Percentiles rank a stretch among this genome's conserved stretches.
Evolutionary conservation across 192 early-diverging fungal genomes (phyloP).

Genomic region (Backusella circina): DNA sequence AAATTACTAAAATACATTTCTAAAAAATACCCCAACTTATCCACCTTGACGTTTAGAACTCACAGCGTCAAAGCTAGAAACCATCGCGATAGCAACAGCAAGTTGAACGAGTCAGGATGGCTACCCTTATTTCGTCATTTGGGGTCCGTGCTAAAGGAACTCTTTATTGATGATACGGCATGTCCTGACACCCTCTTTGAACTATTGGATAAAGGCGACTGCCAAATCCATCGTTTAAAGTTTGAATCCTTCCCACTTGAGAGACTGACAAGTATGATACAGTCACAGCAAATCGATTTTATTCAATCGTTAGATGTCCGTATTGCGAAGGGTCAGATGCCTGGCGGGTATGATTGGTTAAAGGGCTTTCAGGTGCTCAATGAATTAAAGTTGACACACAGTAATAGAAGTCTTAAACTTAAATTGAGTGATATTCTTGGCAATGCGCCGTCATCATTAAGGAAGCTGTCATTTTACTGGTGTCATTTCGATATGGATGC

Average conservation of each 20-base stretch:
- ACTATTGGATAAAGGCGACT: neutral
- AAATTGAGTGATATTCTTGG: neutral
- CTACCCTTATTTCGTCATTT: neutral
- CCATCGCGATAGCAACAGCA: neutral
- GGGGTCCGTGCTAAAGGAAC: neutral
- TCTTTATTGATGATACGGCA: neutral
- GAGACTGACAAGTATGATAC: neutral
- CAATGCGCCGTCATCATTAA: neutral
- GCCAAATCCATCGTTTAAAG: neutral
- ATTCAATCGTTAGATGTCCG: neutral
- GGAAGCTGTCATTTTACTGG: neutral
- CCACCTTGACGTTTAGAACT: neutral
- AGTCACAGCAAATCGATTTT: neutral
- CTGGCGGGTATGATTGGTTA: neutral
- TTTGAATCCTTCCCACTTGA: neutral
- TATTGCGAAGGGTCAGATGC: neutral
- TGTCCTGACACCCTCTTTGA: neutral
- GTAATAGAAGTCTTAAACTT: neutral
- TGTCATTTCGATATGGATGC: neutral
- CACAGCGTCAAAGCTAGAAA: neutral
- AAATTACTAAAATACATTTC: neutral
- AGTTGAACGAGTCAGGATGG: neutral
- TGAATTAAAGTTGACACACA: neutral
- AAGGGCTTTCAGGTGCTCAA: neutral
- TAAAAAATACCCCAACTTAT: neutral